These are phyloP conservation scores for Plasmodium gallinaceum DNA, from an alignment of 169 alveolate genomes.

Conservation along the genomic window DNA sequence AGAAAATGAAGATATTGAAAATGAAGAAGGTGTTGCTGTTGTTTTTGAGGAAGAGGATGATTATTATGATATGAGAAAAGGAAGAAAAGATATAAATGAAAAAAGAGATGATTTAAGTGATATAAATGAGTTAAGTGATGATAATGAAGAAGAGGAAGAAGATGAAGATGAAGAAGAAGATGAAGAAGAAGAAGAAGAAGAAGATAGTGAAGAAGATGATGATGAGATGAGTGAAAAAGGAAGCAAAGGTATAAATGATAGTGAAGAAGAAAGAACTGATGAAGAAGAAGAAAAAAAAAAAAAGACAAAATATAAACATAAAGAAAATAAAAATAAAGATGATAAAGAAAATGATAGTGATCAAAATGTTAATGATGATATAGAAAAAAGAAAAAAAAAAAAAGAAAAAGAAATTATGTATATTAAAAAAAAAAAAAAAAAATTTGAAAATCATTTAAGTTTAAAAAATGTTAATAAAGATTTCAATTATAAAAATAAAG, in stretches of 20 bases:
- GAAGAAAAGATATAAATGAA: conserved; percentile 65
- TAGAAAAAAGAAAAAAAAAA: conserved; percentile 78
- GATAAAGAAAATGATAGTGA: conserved; percentile 77
- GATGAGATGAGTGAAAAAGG: conserved; percentile 79
- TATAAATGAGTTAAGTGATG: conserved; percentile 77
- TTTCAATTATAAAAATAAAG: neutral
- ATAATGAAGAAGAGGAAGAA: conserved; percentile 35
- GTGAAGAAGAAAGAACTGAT: conserved; percentile 22
- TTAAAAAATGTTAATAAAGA: conserved; percentile 63
- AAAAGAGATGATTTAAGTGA: conserved; percentile 73
- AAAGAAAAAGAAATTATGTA: conserved; percentile 63
- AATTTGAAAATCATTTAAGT: conserved; percentile 58
- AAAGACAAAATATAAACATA: conserved; percentile 61
- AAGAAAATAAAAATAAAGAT: conserved; percentile 48
- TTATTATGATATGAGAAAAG: conserved; percentile 64
- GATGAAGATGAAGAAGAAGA: conserved; percentile 79
- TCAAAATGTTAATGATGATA: conserved; percentile 79
- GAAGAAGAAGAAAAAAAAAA: conserved; percentile 79
- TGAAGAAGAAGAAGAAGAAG: conserved; percentile 46
- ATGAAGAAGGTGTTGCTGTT: conserved; percentile 84
- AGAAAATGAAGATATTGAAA: conserved; percentile 80
- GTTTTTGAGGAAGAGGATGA: conserved; percentile 89
- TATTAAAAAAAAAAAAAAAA: conserved; percentile 80
- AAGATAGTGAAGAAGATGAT: conserved; percentile 50
- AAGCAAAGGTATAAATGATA: conserved; percentile 7